Evolutionary conservation across 1,284 basidiomycete genomes (phyloP).

Genomic region (Leccinum pseudoinsigne): DNA sequence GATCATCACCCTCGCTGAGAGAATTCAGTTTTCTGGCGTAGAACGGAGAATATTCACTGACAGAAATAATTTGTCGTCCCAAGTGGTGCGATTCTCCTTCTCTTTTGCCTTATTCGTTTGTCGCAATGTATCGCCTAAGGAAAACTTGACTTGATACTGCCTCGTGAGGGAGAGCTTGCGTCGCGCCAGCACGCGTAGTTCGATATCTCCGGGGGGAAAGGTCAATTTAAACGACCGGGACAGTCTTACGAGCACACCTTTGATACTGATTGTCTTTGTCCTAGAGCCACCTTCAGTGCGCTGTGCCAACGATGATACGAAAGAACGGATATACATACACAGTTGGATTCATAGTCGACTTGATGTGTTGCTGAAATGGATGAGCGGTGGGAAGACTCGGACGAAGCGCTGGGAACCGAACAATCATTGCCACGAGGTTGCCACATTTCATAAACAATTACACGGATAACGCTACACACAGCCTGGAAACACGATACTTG

Average conservation of each 20-base stretch:
- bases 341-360: neutral
- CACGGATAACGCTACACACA: neutral
- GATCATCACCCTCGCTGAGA: no score
- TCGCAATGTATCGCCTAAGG: neutral
- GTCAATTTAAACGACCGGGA: neutral
- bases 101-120: neutral
- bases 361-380: neutral
- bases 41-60: neutral
- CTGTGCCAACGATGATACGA: neutral
- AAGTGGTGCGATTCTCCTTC: neutral
- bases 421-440: no score
- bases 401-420: neutral
- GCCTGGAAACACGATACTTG: constrained; percentile 5
- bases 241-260: neutral
- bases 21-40: neutral
- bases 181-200: neutral
- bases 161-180: neutral
- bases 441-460: neutral
- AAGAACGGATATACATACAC: neutral
- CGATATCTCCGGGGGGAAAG: neutral
- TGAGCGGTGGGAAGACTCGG: neutral
- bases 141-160: neutral
- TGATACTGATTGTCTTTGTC: neutral
- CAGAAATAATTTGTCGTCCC: neutral
- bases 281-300: neutral